Percentiles rank a stretch among this genome's conserved stretches.
Evolutionary conservation across 1,284 basidiomycete genomes (phyloP).

Genomic region (Jaminaea rosea): DNA sequence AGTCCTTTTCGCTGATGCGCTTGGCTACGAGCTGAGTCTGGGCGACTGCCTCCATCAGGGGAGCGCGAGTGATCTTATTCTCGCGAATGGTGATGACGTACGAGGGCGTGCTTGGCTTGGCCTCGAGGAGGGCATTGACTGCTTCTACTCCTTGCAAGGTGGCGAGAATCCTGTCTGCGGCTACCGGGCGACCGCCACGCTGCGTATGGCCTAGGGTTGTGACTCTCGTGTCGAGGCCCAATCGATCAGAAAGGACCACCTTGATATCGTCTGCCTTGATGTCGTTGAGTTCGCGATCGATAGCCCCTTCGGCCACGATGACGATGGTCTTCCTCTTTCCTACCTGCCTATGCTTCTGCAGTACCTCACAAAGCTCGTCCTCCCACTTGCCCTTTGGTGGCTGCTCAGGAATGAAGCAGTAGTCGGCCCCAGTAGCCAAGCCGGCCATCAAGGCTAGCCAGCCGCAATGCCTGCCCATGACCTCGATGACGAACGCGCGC

Average conservation of each 20-base stretch:
- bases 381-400: slow-evolving; percentile 83
- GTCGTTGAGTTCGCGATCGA: slow-evolving; percentile 75
- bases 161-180: slow-evolving; percentile 83
- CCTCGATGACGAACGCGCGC: slow-evolving; percentile 93
- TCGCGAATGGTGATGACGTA: slow-evolving; percentile 96
- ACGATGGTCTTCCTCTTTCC: slow-evolving; percentile 98
- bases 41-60: slow-evolving; percentile 83
- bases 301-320: slow-evolving; percentile 91
- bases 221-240: slow-evolving; percentile 88
- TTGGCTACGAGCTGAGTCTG: slow-evolving; percentile 72
- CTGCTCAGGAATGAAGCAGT: slow-evolving; percentile 89
- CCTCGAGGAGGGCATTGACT: slow-evolving; percentile 77
- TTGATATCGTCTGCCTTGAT: slow-evolving; percentile 87
- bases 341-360: slow-evolving; percentile 75
- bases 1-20: slow-evolving; percentile 76
- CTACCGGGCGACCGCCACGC: slow-evolving; percentile 84
- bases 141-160: slow-evolving; percentile 92
- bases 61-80: slow-evolving; percentile 87
- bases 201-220: slow-evolving; percentile 98
- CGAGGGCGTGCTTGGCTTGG: slow-evolving; percentile 79
- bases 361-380: slow-evolving; percentile 78
- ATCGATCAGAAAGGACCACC: slow-evolving; percentile 70
- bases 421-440: slow-evolving; percentile 89
- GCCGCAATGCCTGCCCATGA: slow-evolving; percentile 97
- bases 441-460: slow-evolving; percentile 92